Conservation (phyloP, 2,329 filamentous ascomycete species). For the Verticillium nonalfalfae region DNA sequence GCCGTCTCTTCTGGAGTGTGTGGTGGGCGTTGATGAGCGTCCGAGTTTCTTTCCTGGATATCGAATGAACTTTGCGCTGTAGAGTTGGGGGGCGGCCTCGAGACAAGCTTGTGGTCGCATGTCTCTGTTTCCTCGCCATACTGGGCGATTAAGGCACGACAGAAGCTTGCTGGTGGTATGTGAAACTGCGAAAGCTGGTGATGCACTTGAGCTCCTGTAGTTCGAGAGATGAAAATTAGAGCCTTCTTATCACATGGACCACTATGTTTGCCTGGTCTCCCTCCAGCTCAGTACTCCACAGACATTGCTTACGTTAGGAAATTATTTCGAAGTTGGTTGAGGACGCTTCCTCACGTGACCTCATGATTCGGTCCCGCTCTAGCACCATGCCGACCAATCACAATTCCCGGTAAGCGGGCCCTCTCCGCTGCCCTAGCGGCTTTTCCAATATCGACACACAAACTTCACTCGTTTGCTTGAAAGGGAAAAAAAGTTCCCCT, state of each 20-base stretch:
- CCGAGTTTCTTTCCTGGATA: slow-evolving; percentile 59
- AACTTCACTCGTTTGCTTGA: neutral
- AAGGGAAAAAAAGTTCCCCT: neutral
- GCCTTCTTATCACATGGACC: too few species aligned
- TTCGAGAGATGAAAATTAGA: too few species aligned
- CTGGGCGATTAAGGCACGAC: neutral
- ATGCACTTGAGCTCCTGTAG: too few species aligned
- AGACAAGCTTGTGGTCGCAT: slow-evolving; percentile 21
- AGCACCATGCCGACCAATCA: neutral
- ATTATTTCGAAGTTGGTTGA: too few species aligned
- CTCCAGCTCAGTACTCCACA: too few species aligned
- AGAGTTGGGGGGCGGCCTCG: slow-evolving; percentile 51
- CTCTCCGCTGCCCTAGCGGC: neutral
- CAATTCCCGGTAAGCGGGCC: neutral
- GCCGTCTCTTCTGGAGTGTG: slow-evolving; percentile 55
- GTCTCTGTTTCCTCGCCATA: slow-evolving; percentile 9
- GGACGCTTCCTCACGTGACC: neutral
- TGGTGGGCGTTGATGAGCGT: slow-evolving; percentile 61
- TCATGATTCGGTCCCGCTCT: neutral
- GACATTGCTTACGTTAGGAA: too few species aligned
- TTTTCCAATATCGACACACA: neutral
- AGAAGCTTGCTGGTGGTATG: neutral
- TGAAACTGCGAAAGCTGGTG: neutral
- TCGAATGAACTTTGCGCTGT: slow-evolving; percentile 42
- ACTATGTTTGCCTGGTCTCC: too few species aligned